Evolutionary conservation across 768 basidiomycete genomes (phyloP).

Genomic region (Rickenella mellea): DNA sequence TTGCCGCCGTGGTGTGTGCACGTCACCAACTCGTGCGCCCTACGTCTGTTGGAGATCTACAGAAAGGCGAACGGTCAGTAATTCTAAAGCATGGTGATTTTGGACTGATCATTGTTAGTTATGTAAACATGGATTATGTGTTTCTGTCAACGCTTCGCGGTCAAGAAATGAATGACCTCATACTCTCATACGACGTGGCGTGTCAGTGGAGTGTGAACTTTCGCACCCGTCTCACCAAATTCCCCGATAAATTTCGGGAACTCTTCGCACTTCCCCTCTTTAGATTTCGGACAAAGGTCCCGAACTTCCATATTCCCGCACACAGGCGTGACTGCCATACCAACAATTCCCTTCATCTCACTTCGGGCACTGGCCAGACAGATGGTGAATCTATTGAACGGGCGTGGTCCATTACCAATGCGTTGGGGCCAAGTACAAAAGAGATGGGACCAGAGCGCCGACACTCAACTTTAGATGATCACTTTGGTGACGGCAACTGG

Average conservation of each 20-base stretch:
- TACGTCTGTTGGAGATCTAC: conserved; percentile 19
- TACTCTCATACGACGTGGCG: conserved; percentile 18
- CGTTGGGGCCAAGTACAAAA: conserved; percentile 11
- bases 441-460: conserved; percentile 23
- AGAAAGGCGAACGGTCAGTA: conserved; percentile 22
- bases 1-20: conserved; percentile 1
- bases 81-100: not conserved
- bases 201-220: conserved; percentile 16
- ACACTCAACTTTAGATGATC: conserved; percentile 7
- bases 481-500: not conserved
- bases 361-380: conserved; percentile 12
- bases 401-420: conserved; percentile 16
- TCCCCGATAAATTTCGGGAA: not conserved
- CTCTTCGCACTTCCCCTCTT: not conserved
- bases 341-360: conserved; percentile 14
- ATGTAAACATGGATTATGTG: conserved; percentile 22
- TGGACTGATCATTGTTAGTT: conserved; percentile 3
- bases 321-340: conserved; percentile 4
- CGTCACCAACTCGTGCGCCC: conserved; percentile 22
- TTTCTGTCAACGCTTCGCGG: conserved; percentile 10
- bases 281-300: not conserved
- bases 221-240: conserved; percentile 7
- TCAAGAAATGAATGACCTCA: conserved; percentile 2
- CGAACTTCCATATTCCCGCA: conserved; percentile 5
- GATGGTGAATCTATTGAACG: conserved; percentile 22